Evolutionary conservation across 305 asterid species (phyloP), one percentile per base, ranked within the genome.

Genomic region (Coffea humblotiana): DNA sequence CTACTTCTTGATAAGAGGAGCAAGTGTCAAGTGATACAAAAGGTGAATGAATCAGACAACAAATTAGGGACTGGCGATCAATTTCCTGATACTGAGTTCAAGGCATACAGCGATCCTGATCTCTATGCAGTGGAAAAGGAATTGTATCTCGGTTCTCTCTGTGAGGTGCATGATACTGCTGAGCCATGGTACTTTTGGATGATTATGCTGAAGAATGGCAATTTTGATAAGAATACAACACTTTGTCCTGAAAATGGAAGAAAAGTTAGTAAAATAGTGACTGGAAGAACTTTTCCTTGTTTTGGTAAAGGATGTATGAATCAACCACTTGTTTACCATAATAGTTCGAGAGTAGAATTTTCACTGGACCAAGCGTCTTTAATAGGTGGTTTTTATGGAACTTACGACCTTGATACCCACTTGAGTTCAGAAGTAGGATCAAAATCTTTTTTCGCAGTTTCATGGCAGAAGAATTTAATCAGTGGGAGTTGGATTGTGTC

Each of bases 261-360:
- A 68, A 93, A 88, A 83, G 92, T 93, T n/a, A 77, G 77, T 23
- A 91, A 85, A 82, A 89, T 91, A 61, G 91, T 85, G 73, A 93
- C 97, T 0, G 77, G 65, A 78, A 85, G 94, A 80, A 91, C 18
- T 74, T 93, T 93, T 71, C 97, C 97, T 65, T 93, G 97, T 81
- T 93, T 93, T 79, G 97, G 95, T 1, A 72, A 87, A 83, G 97
- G 97, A 43, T 91, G 97, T 77, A 93, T 93, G 97, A 93, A 93
- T 83, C 97, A 91, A 79, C 97, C 97, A 37, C 89, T 93, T 14
- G 88, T 91, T 72, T 91, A 88, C 84, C 93, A 85, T 80, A 90
- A 91, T 72, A 75, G 65, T 80, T 88, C 97, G 76, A 84, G 79
- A 75, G 37, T 81, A 27, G 89, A 87, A 47, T 72, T 71, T n/a